phyloP scores from a whole-genome alignment of 2,329 filamentous ascomycete species.

The Botryotinia globosa region DNA sequence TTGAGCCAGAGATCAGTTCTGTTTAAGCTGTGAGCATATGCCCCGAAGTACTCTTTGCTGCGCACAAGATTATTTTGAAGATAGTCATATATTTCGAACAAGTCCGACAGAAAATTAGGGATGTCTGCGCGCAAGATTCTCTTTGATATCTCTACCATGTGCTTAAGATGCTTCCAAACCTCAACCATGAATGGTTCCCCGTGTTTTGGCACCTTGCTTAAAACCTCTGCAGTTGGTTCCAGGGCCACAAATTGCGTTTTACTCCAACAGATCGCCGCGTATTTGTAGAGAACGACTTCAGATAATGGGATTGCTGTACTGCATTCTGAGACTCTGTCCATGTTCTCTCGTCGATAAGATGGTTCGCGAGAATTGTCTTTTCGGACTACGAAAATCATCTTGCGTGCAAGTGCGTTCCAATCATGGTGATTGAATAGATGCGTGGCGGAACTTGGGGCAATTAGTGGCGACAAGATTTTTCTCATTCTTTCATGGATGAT shows the following conservation, averaged over 20 bases:
- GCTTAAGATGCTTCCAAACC: slow-evolving; percentile 31
- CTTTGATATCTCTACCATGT: slow-evolving; percentile 24
- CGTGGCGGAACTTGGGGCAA: slow-evolving; percentile 15
- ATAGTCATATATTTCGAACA: slow-evolving; percentile 28
- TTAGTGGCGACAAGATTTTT: slow-evolving; percentile 25
- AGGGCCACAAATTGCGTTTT: slow-evolving; percentile 28
- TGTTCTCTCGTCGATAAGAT: slow-evolving; percentile 22
- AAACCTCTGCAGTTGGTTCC: slow-evolving; percentile 24
- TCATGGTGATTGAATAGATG: neutral
- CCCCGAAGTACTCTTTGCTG: slow-evolving; percentile 17
- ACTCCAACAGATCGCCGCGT: slow-evolving; percentile 31
- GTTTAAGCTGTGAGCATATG: neutral
- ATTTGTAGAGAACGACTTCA: slow-evolving; percentile 23
- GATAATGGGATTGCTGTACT: slow-evolving; percentile 22
- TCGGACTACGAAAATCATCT: slow-evolving; percentile 25
- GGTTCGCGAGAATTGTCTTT: slow-evolving; percentile 23
- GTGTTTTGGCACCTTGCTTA: slow-evolving; percentile 3
- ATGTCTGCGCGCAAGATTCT: slow-evolving; percentile 20
- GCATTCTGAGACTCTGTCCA: slow-evolving; percentile 22
- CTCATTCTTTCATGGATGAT: neutral
- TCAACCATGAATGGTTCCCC: slow-evolving; percentile 21
- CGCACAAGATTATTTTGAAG: slow-evolving; percentile 26
- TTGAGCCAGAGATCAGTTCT: slow-evolving; percentile 28
- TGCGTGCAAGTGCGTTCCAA: slow-evolving; percentile 22
- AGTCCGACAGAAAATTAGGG: slow-evolving; percentile 25